phyloP scores from a whole-genome alignment of 495 filamentous ascomycete genomes.

The Chlorociboria aeruginascens region DNA sequence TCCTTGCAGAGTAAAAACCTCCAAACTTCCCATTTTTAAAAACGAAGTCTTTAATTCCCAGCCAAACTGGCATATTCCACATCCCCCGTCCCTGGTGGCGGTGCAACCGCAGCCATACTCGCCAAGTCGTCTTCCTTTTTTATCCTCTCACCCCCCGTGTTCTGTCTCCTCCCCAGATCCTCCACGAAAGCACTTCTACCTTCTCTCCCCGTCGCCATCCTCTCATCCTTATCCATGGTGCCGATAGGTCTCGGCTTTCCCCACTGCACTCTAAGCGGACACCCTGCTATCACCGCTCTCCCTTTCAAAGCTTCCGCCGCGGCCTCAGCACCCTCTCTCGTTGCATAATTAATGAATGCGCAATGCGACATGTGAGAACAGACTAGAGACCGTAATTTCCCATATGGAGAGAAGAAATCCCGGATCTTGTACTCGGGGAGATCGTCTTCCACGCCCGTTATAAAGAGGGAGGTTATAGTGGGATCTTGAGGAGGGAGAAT shows the following conservation, averaged over 20 bases:
- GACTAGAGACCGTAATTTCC: conserved; percentile 75
- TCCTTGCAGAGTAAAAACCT: too few relatives aligned
- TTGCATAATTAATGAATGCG: conserved; percentile 88
- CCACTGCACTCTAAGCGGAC: conserved; percentile 83
- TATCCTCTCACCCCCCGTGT: conserved; percentile 22
- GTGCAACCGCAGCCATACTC: conserved; percentile 44
- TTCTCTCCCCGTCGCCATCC: conserved; percentile 61
- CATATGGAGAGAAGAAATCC: conserved; percentile 79
- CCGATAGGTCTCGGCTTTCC: conserved; percentile 83
- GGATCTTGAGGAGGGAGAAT: conserved; percentile 71
- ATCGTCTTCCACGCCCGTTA: conserved; percentile 94
- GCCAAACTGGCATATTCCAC: conserved; percentile 77
- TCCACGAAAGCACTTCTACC: conserved; percentile 44
- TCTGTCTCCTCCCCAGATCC: conserved; percentile 6
- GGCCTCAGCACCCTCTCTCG: conserved; percentile 67
- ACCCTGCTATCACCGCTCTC: conserved; percentile 70
- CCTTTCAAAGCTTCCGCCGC: conserved; percentile 80
- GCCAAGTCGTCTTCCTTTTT: conserved; percentile 32
- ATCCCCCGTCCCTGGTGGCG: conserved; percentile 73
- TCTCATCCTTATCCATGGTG: conserved; percentile 73
- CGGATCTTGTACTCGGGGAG: conserved; percentile 84
- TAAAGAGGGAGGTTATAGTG: conserved; percentile 81
- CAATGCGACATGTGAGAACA: conserved; percentile 96
- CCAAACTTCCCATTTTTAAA: too few relatives aligned
- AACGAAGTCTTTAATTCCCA: conserved; percentile 47